Evolutionary conservation across 139 green algal genomes (phyloP), one percentile per base, ranked within the genome.

Genomic region (Coelastrella sp.): DNA sequence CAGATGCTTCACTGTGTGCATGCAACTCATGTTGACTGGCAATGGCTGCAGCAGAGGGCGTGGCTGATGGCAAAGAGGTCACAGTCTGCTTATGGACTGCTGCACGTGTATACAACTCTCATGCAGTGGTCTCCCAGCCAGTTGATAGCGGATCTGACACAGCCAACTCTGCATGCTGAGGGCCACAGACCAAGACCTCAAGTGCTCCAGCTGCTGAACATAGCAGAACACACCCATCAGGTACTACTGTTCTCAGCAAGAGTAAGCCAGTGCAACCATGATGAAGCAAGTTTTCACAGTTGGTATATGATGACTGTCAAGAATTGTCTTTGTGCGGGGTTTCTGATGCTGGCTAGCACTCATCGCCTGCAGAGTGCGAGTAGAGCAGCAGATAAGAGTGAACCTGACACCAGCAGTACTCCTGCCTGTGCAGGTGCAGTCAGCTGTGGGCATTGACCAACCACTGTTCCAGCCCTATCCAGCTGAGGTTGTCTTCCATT

Each of bases 401-500:
- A 21, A 53, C 8, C 45, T 53, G 8, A 53, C 45, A 11, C 45
- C 8, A 53, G 45, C 45, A 8, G 11, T 53, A 11, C 45, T 53
- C 11, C 8, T n/a, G n/a, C 48, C 35, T 11, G 40, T 66, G n/a
- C 87, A 95, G 92, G 85, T 93, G 32, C 71, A 90, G 4, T 93
- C 88, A 68, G 45, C 84, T 32, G 93, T 97, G 48, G 77, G 75
- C 13, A 62, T 96, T 15, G 94, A 92, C 34, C 89, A 94, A 86
- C 94, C 94, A 0, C 86, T 98, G 27, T 96, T 98, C 83, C 92
- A 96, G 88, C 93, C 94, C 0, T 94, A 93, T 71, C 94, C 94
- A 2, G 88, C 92, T 64, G 88, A 94, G 67, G 79, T 96, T 0
- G 82, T 85, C 0, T 98, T 96, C 51, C 79, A 91, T 41, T 72